These are phyloP conservation scores for Phyllosticta citrichinensis DNA, from an alignment of 2,329 filamentous ascomycete species.

Conservation along the genomic window DNA sequence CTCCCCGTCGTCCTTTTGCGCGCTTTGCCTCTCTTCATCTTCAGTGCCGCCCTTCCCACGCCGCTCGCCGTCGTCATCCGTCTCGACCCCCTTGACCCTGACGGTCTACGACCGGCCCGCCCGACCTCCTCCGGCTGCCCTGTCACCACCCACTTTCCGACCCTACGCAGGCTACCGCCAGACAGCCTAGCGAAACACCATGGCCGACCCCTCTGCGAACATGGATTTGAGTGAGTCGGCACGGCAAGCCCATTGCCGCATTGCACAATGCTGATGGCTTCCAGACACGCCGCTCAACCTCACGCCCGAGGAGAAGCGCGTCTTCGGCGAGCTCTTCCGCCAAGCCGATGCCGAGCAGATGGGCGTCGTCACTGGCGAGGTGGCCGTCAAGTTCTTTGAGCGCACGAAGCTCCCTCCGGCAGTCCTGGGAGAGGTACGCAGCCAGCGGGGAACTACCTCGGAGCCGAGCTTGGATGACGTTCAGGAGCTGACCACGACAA, in stretches of 20 bases:
- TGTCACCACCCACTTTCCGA: background rate
- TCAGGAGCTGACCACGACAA: conserved; percentile 27
- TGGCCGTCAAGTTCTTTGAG: conserved; percentile 96
- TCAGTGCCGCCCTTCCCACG: too few relatives aligned
- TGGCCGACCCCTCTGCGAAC: conserved; percentile 26
- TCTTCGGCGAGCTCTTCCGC: conserved; percentile 86
- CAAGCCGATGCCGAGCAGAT: conserved; percentile 86
- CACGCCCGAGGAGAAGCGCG: conserved; percentile 81
- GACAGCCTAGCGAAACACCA: conserved; percentile 19
- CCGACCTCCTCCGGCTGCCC: conserved; percentile 5
- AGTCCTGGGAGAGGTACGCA: conserved; percentile 54
- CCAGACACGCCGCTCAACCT: conserved; percentile 64
- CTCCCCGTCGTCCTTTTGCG: background rate
- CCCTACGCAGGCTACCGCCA: conserved; percentile 8
- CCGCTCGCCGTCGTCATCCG: background rate
- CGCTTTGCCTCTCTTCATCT: background rate
- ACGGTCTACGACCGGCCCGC: conserved; percentile 5
- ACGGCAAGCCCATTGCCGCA: conserved; percentile 15
- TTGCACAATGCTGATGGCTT: conserved; percentile 3
- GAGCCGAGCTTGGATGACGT: conserved; percentile 1
- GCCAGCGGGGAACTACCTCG: background rate
- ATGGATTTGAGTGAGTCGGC: conserved; percentile 25
- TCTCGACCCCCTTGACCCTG: conserved; percentile 7
- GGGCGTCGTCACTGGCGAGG: conserved; percentile 89
- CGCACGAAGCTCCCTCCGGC: conserved; percentile 83